phyloP scores from a whole-genome alignment of 495 filamentous ascomycete genomes.

The Cercophora sp. region DNA sequence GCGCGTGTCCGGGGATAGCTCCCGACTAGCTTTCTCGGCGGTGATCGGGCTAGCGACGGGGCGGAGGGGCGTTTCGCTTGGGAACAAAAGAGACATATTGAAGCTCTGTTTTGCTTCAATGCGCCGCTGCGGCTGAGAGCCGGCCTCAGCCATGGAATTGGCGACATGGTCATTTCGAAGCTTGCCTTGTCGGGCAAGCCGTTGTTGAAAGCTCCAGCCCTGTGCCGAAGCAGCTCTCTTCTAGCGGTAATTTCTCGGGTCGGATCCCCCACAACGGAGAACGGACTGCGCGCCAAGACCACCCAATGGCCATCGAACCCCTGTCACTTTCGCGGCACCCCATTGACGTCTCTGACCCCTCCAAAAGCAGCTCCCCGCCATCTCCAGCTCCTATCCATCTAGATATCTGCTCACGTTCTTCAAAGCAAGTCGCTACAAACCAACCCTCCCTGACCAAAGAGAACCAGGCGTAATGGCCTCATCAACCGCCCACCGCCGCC shows the following conservation, averaged over 20 bases:
- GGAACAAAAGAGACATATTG: conserved; percentile 44
- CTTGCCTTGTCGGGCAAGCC: no score
- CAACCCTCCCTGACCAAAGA: no score
- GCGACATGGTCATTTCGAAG: conserved; percentile 35
- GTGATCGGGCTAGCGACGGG: conserved; percentile 2
- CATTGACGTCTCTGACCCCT: no score
- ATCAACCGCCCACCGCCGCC: conserved; percentile 79
- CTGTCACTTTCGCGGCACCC: no score
- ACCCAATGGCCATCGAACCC: no score
- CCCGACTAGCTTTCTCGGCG: neutral
- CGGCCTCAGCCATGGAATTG: conserved; percentile 28
- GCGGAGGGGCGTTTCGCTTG: conserved; percentile 17
- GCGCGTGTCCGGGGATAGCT: conserved; percentile 3
- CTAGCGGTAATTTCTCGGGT: neutral
- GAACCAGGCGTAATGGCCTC: no score
- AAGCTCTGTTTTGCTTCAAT: conserved; percentile 8
- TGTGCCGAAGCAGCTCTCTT: neutral
- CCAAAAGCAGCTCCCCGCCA: no score
- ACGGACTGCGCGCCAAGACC: neutral
- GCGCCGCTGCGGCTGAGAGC: conserved; percentile 15
- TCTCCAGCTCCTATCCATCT: no score
- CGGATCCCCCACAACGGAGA: neutral
- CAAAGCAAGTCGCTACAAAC: no score
- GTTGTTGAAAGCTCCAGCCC: neutral
- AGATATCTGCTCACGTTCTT: no score